A percentile compares a stretch with the other conserved stretches of the same genome.
Evolutionary conservation across 345 rosid genomes (phyloP).

Genomic region (Salix arbutifolia): DNA sequence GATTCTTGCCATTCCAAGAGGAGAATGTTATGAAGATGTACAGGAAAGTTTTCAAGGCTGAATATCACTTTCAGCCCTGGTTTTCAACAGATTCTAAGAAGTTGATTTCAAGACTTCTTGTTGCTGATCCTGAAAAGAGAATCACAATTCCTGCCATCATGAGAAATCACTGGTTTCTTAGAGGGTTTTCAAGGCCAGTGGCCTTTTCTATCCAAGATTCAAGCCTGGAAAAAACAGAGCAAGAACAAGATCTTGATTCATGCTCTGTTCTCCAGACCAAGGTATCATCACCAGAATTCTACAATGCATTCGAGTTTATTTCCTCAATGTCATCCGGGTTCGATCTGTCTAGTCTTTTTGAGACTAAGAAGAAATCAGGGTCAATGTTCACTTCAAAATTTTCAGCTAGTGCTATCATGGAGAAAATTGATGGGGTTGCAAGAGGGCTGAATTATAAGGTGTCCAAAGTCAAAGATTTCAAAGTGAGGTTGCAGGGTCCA

Average conservation of each 20-base stretch:
- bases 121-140: neutral
- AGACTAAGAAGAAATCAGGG: slow-evolving; percentile 15
- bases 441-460: slow-evolving; percentile 19
- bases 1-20: neutral
- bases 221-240: neutral
- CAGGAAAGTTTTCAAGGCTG: neutral
- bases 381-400: slow-evolving; percentile 28
- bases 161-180: slow-evolving; percentile 6
- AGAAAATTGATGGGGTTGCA: slow-evolving; percentile 21
- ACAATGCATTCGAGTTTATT: slow-evolving; percentile 33
- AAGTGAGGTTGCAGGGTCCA: slow-evolving; percentile 11
- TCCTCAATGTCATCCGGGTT: slow-evolving; percentile 35
- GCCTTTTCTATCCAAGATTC: slow-evolving; percentile 21
- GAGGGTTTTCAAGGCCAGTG: slow-evolving; percentile 40
- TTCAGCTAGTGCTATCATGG: slow-evolving; percentile 17
- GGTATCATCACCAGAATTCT: slow-evolving; percentile 23
- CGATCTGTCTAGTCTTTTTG: slow-evolving; percentile 24
- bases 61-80: neutral
- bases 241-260: neutral
- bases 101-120: neutral
- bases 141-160: neutral
- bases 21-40: slow-evolving; percentile 2
- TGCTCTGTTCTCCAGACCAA: neutral
- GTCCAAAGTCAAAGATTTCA: slow-evolving; percentile 19
- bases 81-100: neutral